These are phyloP conservation scores for Fusarium solani-melongenae DNA, from an alignment of 2,329 filamentous ascomycete species.

Conservation along the genomic window DNA sequence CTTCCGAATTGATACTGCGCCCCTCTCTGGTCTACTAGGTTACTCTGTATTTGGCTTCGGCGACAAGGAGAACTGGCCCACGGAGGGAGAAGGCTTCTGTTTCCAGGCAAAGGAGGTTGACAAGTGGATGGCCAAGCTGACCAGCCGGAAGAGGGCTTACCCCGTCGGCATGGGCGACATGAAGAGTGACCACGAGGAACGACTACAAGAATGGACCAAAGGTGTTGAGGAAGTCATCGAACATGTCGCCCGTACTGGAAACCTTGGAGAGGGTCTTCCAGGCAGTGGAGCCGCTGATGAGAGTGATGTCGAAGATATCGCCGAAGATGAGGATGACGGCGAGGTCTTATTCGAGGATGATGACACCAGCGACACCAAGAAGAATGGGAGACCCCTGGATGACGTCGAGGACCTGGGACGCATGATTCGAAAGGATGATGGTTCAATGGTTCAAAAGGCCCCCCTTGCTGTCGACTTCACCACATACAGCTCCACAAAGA, in stretches of 20 bases:
- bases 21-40: conserved; percentile 79
- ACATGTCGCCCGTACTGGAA: conserved; percentile 69
- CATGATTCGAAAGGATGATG: conserved; percentile 63
- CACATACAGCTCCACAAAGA: conserved; percentile 68
- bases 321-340: conserved; percentile 68
- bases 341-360: conserved; percentile 59
- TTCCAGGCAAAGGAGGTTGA: conserved; percentile 92
- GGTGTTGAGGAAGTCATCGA: conserved; percentile 79
- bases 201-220: conserved; percentile 80
- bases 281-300: conserved; percentile 87
- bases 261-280: conserved; percentile 72
- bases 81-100: conserved; percentile 90
- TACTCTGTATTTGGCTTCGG: conserved; percentile 96
- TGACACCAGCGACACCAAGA: conserved; percentile 53
- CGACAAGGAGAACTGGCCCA: conserved; percentile 91
- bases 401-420: conserved; percentile 88
- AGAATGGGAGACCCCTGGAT: conserved; percentile 63
- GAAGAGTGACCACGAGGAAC: conserved; percentile 75
- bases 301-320: conserved; percentile 80
- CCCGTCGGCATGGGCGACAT: conserved; percentile 90
- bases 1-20: conserved; percentile 92
- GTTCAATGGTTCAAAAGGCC: conserved; percentile 45
- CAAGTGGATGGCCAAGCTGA: conserved; percentile 97
- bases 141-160: conserved; percentile 85
- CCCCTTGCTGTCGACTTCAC: conserved; percentile 89